Evolutionary conservation across 1,284 basidiomycete genomes (phyloP).

Genomic region (Moesziomyces sp.): DNA sequence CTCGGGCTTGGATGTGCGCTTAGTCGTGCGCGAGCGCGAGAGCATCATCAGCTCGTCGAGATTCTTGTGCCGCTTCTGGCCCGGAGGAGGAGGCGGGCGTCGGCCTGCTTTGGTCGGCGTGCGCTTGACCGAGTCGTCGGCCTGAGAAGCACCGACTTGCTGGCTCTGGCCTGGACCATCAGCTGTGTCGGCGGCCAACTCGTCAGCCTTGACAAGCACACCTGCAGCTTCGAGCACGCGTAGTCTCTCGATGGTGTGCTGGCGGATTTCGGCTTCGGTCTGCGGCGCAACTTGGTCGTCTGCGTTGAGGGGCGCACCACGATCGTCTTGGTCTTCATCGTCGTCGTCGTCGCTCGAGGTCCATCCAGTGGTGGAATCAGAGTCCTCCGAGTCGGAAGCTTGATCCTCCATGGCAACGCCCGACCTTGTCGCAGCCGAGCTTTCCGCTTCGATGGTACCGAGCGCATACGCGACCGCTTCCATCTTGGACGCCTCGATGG

Average conservation of each 20-base stretch:
- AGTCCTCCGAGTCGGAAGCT: conserved; percentile 57
- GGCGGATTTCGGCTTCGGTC: conserved; percentile 72
- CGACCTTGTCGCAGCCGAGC: no score
- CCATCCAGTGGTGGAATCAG: conserved; percentile 70
- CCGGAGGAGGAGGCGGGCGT: conserved; percentile 47
- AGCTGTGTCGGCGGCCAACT: conserved; percentile 1
- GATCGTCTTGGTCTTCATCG: conserved; percentile 68
- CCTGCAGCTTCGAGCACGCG: conserved; percentile 88
- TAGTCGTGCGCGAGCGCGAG: conserved; percentile 30
- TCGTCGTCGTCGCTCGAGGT: conserved; percentile 71
- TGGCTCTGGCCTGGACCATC: conserved; percentile 68
- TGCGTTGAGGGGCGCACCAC: neutral
- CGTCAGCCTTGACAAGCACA: conserved; percentile 75
- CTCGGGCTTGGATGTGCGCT: conserved; percentile 45
- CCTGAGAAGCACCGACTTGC: conserved; percentile 61
- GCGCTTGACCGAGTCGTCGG: conserved; percentile 2
- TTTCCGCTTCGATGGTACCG: conserved; percentile 21
- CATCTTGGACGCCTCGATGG: conserved; percentile 49
- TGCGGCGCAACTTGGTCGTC: conserved; percentile 38
- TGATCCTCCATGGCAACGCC: neutral
- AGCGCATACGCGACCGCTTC: conserved; percentile 44
- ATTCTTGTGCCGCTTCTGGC: conserved; percentile 37
- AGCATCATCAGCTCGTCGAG: conserved; percentile 48
- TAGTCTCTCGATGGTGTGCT: conserved; percentile 80
- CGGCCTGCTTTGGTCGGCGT: conserved; percentile 13